Evolutionary conservation across 371 early-diverging fungal genomes (phyloP).

Genomic region (Dinochytrium kinnereticum): DNA sequence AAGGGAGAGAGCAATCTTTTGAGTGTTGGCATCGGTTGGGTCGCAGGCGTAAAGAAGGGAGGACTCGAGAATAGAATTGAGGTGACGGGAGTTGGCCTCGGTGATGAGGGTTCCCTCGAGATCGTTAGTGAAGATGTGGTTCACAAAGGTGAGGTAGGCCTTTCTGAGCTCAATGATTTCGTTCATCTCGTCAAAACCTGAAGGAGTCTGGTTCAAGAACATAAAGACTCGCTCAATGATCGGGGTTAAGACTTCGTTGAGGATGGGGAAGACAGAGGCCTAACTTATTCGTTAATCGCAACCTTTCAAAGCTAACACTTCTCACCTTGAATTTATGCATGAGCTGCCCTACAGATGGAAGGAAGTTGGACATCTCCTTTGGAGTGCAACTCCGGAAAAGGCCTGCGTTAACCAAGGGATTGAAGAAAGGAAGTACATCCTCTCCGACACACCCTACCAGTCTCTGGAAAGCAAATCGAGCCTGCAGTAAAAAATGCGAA

Average conservation of each 20-base stretch:
- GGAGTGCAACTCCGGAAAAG: conserved; percentile 77
- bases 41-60: conserved; percentile 81
- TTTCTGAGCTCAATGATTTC: conserved; percentile 77
- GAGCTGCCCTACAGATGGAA: conserved; percentile 83
- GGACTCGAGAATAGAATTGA: conserved; percentile 77
- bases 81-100: conserved; percentile 71
- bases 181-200: conserved; percentile 89
- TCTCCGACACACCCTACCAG: conserved; percentile 86
- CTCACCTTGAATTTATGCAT: conserved; percentile 86
- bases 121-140: conserved; percentile 80
- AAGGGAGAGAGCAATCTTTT: conserved; percentile 84
- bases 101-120: conserved; percentile 78
- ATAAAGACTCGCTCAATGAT: conserved; percentile 82
- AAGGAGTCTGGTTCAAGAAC: conserved; percentile 79
- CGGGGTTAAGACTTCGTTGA: conserved; percentile 80
- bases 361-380: conserved; percentile 82
- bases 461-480: conserved; percentile 84
- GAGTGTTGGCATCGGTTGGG: conserved; percentile 69
- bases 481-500: conserved; percentile 42
- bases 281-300: conserved; percentile 51
- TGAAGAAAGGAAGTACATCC: conserved; percentile 80
- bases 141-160: conserved; percentile 81
- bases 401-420: conserved; percentile 74
- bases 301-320: neutral
- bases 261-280: conserved; percentile 47